These are phyloP conservation scores for Guillardia theta DNA, from an alignment of 78 protist genomes.

Conservation along the genomic window DNA sequence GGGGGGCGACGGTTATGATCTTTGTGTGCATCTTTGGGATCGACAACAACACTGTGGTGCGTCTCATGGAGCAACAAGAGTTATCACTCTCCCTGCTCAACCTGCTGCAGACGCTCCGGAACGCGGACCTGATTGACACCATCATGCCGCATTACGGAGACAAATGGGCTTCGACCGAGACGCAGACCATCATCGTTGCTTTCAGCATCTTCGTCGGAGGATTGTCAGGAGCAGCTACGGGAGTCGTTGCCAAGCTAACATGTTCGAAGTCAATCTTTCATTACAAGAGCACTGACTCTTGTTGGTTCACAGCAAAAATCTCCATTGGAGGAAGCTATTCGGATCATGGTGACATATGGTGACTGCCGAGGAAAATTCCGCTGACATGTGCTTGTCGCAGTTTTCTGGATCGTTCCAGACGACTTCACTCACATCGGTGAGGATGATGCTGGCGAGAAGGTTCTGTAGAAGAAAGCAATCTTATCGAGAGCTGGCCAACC, in stretches of 20 bases:
- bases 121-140: too few relatives aligned
- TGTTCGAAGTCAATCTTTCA: too few relatives aligned
- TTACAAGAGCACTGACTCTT: too few relatives aligned
- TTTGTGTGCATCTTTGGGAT: too few relatives aligned
- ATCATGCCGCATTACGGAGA: too few relatives aligned
- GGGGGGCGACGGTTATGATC: slow-evolving; percentile 10
- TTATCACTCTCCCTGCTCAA: too few relatives aligned
- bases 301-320: not conserved
- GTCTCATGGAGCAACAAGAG: too few relatives aligned
- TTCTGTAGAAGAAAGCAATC: not conserved
- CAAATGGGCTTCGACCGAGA: too few relatives aligned
- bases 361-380: not conserved
- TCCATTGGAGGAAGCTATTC: not conserved
- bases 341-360: not conserved
- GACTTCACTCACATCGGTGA: slow-evolving; percentile 39
- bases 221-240: not conserved
- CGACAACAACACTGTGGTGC: too few relatives aligned
- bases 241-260: not conserved
- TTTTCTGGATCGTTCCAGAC: slow-evolving; percentile 34
- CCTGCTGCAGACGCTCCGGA: too few relatives aligned
- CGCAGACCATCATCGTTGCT: not conserved
- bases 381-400: not conserved
- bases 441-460: not conserved
- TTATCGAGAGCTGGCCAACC: too few relatives aligned
- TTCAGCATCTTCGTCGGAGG: not conserved